These are phyloP conservation scores for Toxicodendron radicans DNA, from an alignment of 345 rosid genomes.

Conservation along the genomic window DNA sequence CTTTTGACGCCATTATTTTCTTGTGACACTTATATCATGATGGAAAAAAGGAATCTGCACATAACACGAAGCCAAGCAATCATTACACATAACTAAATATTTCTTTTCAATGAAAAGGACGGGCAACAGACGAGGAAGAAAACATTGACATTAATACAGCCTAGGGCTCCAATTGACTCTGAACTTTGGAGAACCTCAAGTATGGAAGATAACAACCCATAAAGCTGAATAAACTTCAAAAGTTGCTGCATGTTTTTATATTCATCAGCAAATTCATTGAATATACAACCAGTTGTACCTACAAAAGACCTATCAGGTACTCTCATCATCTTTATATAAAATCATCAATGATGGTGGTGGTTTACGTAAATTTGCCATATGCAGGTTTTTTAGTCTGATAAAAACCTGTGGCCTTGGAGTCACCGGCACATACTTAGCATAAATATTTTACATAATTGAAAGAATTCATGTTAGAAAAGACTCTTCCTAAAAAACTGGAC, in stretches of 20 bases:
- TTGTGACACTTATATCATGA: slow-evolving; percentile 25
- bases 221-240: neutral
- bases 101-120: neutral
- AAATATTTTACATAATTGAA: neutral
- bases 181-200: neutral
- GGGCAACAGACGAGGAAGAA: neutral
- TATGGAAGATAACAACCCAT: neutral
- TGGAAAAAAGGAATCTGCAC: slow-evolving; percentile 17
- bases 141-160: neutral
- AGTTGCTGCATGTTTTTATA: too few species aligned
- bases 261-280: neutral
- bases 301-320: neutral
- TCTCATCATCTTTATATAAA: neutral
- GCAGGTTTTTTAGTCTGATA: neutral
- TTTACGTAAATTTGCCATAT: neutral
- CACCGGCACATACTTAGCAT: neutral
- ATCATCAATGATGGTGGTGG: neutral
- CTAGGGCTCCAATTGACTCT: neutral
- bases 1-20: slow-evolving; percentile 64
- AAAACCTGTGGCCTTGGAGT: neutral
- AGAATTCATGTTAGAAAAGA: neutral
- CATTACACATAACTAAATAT: too few species aligned
- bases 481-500: neutral
- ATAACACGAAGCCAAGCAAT: too few species aligned
- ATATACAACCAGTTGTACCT: neutral